phyloP scores from a whole-genome alignment of 202 grass and related monocot species.

The Bolboschoenoplectus hybrid region DNA sequence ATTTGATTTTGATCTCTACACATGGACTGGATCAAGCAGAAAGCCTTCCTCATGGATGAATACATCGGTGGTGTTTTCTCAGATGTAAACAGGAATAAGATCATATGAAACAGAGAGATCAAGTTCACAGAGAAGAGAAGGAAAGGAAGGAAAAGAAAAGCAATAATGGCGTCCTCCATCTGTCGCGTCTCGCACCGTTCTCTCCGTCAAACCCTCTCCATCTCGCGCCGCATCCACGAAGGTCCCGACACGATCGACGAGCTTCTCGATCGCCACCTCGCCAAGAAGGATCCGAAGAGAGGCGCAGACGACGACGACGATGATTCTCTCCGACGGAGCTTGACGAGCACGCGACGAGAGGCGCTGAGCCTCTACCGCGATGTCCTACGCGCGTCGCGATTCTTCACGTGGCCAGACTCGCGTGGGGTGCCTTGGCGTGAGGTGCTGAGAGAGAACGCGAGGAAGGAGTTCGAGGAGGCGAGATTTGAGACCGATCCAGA shows the following conservation, averaged over 20 bases:
- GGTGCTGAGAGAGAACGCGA: slow-evolving; percentile 68
- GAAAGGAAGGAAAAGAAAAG: not conserved
- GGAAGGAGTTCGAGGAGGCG: slow-evolving; percentile 86
- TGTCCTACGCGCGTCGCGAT: slow-evolving; percentile 61
- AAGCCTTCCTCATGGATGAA: not conserved
- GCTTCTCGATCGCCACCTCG: slow-evolving; percentile 86
- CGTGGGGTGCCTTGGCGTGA: slow-evolving; percentile 78
- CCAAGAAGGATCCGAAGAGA: slow-evolving; percentile 47
- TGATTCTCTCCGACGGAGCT: slow-evolving; percentile 49
- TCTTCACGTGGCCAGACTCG: slow-evolving; percentile 71
- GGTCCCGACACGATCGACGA: slow-evolving; percentile 93
- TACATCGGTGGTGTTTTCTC: not conserved
- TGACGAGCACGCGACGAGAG: slow-evolving; percentile 75
- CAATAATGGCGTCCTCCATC: not conserved
- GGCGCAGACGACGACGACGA: slow-evolving; percentile 52
- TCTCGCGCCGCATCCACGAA: slow-evolving; percentile 55
- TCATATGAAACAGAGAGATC: not conserved
- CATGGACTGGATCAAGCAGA: not conserved
- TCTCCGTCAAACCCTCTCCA: slow-evolving; percentile 36
- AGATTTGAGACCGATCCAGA: slow-evolving; percentile 79
- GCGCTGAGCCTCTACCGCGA: slow-evolving; percentile 77
- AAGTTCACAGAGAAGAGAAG: too few species aligned
- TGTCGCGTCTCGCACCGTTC: not conserved
- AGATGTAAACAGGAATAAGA: not conserved
- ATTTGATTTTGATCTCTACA: not conserved